These are phyloP conservation scores for Tubosaeta sp. DNA, from an alignment of 768 basidiomycete species.

Conservation along the genomic window DNA sequence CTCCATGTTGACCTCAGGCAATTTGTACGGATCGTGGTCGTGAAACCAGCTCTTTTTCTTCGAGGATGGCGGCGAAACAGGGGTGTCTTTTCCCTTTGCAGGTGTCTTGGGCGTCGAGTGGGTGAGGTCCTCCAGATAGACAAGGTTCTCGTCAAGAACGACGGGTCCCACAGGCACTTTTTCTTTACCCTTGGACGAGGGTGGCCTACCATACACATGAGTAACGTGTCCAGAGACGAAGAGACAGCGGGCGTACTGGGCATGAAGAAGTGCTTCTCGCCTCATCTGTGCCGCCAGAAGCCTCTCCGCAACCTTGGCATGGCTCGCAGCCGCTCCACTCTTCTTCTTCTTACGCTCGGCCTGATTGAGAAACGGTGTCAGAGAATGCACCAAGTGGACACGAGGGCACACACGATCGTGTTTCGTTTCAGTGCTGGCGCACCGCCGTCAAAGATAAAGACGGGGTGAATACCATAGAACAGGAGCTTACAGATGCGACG, in stretches of 20 bases:
- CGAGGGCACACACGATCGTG: constrained; percentile 67
- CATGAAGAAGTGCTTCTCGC: constrained; percentile 75
- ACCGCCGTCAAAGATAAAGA: constrained; percentile 98
- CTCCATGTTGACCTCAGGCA: constrained; percentile 79
- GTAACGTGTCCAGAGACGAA: neutral
- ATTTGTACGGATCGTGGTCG: constrained; percentile 88
- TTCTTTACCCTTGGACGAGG: constrained; percentile 40
- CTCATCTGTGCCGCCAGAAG: constrained; percentile 92
- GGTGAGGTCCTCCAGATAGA: constrained; percentile 88
- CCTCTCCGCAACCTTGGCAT: constrained; percentile 84
- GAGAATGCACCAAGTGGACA: neutral
- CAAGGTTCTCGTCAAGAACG: constrained; percentile 62
- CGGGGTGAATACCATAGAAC: constrained; percentile 97
- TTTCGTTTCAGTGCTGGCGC: constrained; percentile 85
- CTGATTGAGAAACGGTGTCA: constrained; percentile 37
- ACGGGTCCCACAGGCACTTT: constrained; percentile 45
- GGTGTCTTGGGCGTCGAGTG: constrained; percentile 52
- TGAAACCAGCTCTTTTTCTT: constrained; percentile 60
- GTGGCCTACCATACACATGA: constrained; percentile 13
- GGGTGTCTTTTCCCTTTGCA: constrained; percentile 19
- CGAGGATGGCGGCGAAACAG: constrained; percentile 45
- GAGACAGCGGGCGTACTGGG: constrained; percentile 37
- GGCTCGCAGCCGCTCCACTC: constrained; percentile 80
- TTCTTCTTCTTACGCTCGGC: constrained; percentile 88
- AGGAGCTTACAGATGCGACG: constrained; percentile 90